Percentiles rank a stretch among this genome's conserved stretches.
These are phyloP conservation scores for Aspergillus brasiliensis DNA, from an alignment of 2,329 filamentous ascomycete species.

Conservation along the genomic window DNA sequence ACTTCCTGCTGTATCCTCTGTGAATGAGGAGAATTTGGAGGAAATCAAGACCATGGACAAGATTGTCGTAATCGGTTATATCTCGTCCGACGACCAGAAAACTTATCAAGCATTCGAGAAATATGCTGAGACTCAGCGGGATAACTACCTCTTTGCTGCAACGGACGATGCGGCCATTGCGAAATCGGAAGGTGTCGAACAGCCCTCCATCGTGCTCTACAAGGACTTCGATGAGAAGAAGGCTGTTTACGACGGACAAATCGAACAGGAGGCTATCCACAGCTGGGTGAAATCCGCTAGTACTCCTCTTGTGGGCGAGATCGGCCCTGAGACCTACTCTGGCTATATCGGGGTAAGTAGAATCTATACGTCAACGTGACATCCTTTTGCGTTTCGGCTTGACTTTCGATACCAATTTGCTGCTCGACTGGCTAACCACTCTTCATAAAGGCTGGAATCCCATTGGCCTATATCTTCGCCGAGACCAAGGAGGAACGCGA, in stretches of 20 bases:
- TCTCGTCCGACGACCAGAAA: conserved; percentile 75
- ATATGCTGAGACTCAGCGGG: conserved; percentile 74
- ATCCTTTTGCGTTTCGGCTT: background rate
- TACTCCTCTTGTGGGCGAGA: conserved; percentile 89
- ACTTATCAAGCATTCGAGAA: conserved; percentile 81
- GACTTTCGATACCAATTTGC: background rate
- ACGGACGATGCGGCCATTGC: conserved; percentile 81
- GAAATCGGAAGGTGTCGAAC: conserved; percentile 84
- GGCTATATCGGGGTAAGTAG: conserved; percentile 78
- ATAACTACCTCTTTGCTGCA: conserved; percentile 89
- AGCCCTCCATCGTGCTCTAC: conserved; percentile 89
- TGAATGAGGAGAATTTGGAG: conserved; percentile 79
- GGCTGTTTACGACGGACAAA: conserved; percentile 76
- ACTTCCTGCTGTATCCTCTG: conserved; percentile 82
- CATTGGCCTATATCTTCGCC: conserved; percentile 96
- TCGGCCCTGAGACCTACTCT: conserved; percentile 94
- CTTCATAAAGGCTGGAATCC: conserved; percentile 68
- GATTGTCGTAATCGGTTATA: conserved; percentile 89
- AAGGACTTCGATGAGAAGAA: conserved; percentile 98
- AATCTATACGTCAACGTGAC: background rate
- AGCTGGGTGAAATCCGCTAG: conserved; percentile 81
- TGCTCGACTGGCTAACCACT: background rate
- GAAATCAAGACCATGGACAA: conserved; percentile 99
- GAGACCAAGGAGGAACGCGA: conserved; percentile 89
- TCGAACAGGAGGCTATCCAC: conserved; percentile 77